These are phyloP conservation scores for Rhynchosporium graminicola DNA, from an alignment of 2,329 filamentous ascomycete genomes.

Conservation along the genomic window DNA sequence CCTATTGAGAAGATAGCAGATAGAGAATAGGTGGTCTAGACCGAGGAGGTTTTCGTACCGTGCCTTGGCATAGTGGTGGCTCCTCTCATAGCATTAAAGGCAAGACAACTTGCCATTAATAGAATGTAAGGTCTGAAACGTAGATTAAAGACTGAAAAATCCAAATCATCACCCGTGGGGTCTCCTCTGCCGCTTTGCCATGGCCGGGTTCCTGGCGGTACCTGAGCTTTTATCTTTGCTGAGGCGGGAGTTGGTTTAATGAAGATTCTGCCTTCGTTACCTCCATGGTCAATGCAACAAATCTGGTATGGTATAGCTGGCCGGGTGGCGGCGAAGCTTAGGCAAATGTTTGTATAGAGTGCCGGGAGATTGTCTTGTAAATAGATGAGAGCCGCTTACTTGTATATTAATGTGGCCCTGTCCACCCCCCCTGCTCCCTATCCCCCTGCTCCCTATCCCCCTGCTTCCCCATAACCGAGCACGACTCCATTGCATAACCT, in stretches of 20 bases:
- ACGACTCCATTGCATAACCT: conserved; percentile 9
- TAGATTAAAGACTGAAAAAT: conserved; percentile 23
- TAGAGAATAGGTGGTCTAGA: background rate
- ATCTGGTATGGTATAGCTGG: conserved; percentile 13
- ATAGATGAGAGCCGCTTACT: conserved; percentile 10
- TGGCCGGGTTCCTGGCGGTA: conserved; percentile 6
- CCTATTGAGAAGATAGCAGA: background rate
- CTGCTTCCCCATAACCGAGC: conserved; percentile 16
- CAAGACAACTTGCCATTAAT: conserved; percentile 16
- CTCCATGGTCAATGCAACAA: background rate
- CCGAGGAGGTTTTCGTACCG: conserved; percentile 1
- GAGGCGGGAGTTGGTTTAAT: conserved; percentile 10
- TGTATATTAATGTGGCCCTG: background rate
- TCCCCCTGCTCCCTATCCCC: background rate
- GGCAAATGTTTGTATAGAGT: conserved; percentile 24
- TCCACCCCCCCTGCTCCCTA: background rate
- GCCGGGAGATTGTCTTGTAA: conserved; percentile 23
- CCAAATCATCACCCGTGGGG: conserved; percentile 15
- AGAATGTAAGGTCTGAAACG: conserved; percentile 13
- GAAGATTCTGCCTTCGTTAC: background rate
- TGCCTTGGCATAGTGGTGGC: background rate
- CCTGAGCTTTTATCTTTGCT: conserved; percentile 8
- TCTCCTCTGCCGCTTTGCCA: background rate
- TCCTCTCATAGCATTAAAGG: conserved; percentile 2
- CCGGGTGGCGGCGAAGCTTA: conserved; percentile 16